phyloP scores from a whole-genome alignment of 495 filamentous ascomycete species.

The Symbiotaphrina buchneri region DNA sequence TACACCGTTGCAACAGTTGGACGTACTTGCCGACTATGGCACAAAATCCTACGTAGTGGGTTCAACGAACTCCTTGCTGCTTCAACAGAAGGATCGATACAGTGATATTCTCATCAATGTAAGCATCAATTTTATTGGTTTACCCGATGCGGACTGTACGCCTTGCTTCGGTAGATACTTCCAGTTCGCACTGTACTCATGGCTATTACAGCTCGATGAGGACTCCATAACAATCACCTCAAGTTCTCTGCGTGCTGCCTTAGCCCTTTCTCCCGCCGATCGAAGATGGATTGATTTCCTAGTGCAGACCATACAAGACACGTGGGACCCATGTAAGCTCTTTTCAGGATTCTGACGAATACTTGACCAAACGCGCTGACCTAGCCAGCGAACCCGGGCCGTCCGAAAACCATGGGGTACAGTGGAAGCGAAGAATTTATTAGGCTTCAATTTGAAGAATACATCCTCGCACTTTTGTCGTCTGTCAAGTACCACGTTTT shows the following conservation, averaged over 20 bases:
- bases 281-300: slow-evolving; percentile 93
- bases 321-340: slow-evolving; percentile 59
- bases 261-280: slow-evolving; percentile 69
- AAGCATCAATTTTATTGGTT: slow-evolving; percentile 6
- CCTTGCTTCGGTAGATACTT: too few species aligned
- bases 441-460: slow-evolving; percentile 92
- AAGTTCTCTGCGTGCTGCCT: slow-evolving; percentile 47
- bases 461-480: slow-evolving; percentile 72
- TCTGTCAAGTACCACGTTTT: slow-evolving; percentile 77
- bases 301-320: slow-evolving; percentile 80
- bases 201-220: slow-evolving; percentile 47
- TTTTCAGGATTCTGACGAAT: not conserved
- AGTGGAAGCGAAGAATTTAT: slow-evolving; percentile 97
- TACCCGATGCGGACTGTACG: slow-evolving; percentile 2
- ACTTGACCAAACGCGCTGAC: too few species aligned
- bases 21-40: slow-evolving; percentile 77
- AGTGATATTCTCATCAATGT: slow-evolving; percentile 91
- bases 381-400: slow-evolving; percentile 42
- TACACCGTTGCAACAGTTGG: slow-evolving; percentile 87
- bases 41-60: slow-evolving; percentile 97
- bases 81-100: slow-evolving; percentile 93
- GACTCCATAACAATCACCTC: slow-evolving; percentile 66
- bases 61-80: slow-evolving; percentile 79
- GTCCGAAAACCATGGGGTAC: slow-evolving; percentile 85
- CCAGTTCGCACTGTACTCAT: too few species aligned